Conservation (phyloP, 2,329 filamentous ascomycete species). For the Neoarthrinium moseri region DNA sequence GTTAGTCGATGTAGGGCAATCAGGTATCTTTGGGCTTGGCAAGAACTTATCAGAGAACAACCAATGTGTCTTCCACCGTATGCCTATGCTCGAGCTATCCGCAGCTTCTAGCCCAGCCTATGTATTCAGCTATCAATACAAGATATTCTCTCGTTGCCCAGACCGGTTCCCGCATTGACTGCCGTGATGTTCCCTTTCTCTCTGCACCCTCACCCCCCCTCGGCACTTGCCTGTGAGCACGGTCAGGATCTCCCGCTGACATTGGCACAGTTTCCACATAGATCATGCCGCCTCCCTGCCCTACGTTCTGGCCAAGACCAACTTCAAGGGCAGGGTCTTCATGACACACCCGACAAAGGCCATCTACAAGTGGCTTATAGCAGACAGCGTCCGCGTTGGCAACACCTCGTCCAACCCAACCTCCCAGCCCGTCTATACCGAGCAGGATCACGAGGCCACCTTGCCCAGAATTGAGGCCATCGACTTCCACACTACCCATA, state of each 20-base stretch:
- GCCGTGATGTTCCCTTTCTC: conserved; percentile 16
- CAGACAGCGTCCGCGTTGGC: conserved; percentile 90
- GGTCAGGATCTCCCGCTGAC: conserved; percentile 12
- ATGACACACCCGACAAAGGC: conserved; percentile 99
- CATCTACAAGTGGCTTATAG: conserved; percentile 99
- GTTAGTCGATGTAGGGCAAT: conserved; percentile 22
- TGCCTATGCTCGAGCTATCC: conserved; percentile 6
- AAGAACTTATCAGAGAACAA: conserved; percentile 5
- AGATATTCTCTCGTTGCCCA: conserved; percentile 31
- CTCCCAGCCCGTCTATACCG: conserved; percentile 83
- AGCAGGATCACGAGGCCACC: conserved; percentile 91
- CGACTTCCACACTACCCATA: conserved; percentile 97
- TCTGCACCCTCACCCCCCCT: not conserved
- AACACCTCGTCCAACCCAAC: conserved; percentile 63
- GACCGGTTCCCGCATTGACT: conserved; percentile 24
- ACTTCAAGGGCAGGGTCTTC: conserved; percentile 94
- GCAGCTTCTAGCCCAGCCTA: conserved; percentile 16
- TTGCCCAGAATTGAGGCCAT: conserved; percentile 95
- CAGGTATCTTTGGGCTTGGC: conserved; percentile 11
- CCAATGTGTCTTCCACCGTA: not conserved
- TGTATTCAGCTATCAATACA: conserved; percentile 44
- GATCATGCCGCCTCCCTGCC: conserved; percentile 98
- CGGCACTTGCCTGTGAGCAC: not conserved
- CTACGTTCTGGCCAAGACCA: conserved; percentile 96
- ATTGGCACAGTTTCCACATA: conserved; percentile 79